phyloP scores from a whole-genome alignment of 2,329 filamentous ascomycete genomes.

The Camillea tinctor region DNA sequence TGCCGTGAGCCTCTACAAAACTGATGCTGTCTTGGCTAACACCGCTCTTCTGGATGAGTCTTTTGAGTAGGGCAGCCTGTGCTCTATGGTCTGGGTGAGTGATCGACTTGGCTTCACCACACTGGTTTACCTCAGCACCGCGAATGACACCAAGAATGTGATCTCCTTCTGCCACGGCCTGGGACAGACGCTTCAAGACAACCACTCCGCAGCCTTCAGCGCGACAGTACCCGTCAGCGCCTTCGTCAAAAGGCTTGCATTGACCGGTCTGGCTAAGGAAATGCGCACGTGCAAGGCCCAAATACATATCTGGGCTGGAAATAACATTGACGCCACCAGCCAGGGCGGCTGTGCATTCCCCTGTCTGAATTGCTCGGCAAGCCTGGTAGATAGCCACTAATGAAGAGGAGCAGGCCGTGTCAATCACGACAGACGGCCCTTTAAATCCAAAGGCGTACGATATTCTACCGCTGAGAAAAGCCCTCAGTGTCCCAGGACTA shows the following conservation, averaged over 20 bases:
- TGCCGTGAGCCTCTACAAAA: neutral
- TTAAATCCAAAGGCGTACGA: constrained; percentile 28
- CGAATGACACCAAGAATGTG: neutral
- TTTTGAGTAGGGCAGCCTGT: neutral
- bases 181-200: constrained; percentile 11
- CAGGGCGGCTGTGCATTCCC: constrained; percentile 18
- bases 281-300: constrained; percentile 15
- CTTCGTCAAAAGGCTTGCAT: constrained; percentile 13
- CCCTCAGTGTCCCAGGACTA: constrained; percentile 20
- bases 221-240: constrained; percentile 15
- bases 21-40: neutral
- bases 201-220: constrained; percentile 12
- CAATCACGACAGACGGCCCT: constrained; percentile 25
- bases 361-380: constrained; percentile 10
- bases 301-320: constrained; percentile 20
- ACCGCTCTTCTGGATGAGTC: neutral
- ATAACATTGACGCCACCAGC: constrained; percentile 22
- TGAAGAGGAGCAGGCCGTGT: constrained; percentile 35
- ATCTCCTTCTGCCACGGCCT: constrained; percentile 1
- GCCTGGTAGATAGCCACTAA: constrained; percentile 33
- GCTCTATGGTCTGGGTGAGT: neutral
- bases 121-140: neutral
- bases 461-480: constrained; percentile 23
- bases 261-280: constrained; percentile 13
- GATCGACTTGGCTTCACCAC: neutral